Evolutionary conservation across 805 yeast species (phyloP).

Genomic region (Myxozyma lipomycoides): DNA sequence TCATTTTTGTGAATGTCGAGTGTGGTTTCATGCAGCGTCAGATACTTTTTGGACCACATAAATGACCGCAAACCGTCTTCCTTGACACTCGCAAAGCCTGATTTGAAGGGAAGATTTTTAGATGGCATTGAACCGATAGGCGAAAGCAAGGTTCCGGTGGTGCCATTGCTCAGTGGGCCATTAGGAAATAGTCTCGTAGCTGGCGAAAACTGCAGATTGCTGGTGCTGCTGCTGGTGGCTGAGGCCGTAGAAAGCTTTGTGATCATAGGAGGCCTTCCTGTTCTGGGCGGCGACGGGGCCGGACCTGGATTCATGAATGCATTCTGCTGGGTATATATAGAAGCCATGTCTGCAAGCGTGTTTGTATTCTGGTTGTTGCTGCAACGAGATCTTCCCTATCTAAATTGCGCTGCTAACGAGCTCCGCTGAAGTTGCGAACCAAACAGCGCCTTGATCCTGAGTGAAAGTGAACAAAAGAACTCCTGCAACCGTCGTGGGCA

Average conservation of each 20-base stretch:
- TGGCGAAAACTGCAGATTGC: slow-evolving; percentile 7
- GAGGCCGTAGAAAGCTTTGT: slow-evolving; percentile 12
- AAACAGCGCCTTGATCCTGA: no score
- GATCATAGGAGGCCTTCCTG: slow-evolving; percentile 14
- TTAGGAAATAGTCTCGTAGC: slow-evolving; percentile 9
- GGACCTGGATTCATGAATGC: slow-evolving; percentile 56
- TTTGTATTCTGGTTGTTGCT: no score
- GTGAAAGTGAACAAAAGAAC: no score
- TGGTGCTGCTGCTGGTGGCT: slow-evolving; percentile 1
- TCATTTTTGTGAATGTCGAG: slow-evolving; percentile 62
- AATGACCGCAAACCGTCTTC: slow-evolving; percentile 89
- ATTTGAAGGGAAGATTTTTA: slow-evolving; percentile 1
- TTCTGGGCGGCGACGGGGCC: slow-evolving; percentile 47
- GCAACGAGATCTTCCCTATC: no score
- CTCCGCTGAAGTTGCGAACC: no score
- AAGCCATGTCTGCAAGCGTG: slow-evolving; percentile 8
- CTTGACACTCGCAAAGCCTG: slow-evolving; percentile 88
- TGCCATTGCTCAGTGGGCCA: background rate
- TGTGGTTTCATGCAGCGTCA: slow-evolving; percentile 71
- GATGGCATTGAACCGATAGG: background rate
- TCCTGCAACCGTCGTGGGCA: no score
- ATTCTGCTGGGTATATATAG: slow-evolving; percentile 26
- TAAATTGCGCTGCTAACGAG: no score
- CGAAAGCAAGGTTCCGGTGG: background rate
- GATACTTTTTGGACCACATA: slow-evolving; percentile 86